Base-by-base conservation (phyloP, 345 rosid genomes). In the Moricandia moricandioides region DNA sequence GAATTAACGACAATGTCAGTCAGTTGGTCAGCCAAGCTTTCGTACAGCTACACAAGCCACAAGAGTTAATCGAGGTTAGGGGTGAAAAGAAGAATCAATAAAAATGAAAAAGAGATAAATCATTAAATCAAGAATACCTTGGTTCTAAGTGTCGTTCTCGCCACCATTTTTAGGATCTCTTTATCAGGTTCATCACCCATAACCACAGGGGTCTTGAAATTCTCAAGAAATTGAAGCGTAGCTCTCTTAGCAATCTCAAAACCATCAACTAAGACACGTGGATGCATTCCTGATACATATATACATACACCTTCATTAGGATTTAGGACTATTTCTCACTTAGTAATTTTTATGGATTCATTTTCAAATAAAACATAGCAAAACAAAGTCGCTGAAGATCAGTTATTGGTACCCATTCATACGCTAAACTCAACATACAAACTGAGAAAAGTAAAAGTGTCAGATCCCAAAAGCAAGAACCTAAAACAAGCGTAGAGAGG, bases 221-320 rank as follows among this genome's bases (percentile, higher is more conserved):
- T 91, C 12, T 96, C 99, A 56, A 96, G 97, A 74, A 91, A 89
- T 51, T 90, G 92, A 18, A 96, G 91, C 31, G 98, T 88, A 17
- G 98, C 99, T 84, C 86, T 87, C 80, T 96, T 96, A 2, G 99
- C 99, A 78, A 91, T 87, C 82, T 96, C 98, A 49, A 96, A 89
- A 43, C 99, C 99, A 92, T 96, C 99, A 79, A 92, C 95, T 79
- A 96, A 77, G 75, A 96, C 99, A 68, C 98, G 97, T 10, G 99
- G 99, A 85, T 96, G 99, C 98, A 96, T 92, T 40, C 98, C 99
- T 96, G 81, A 68, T 72, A 74, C 49, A 79, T 62, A 11, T 13
- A 40, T 14, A 30, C 65, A 9, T 37, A 64, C n/a, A n/a, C n/a
- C n/a, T 57, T 74, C 72, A 47, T 79, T 62, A 57, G 4, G 17